Evolutionary conservation across 352 stramenopile species (phyloP), one percentile per base, ranked within the genome.

Genomic region (Hyaloperonospora arabidopsidis): DNA sequence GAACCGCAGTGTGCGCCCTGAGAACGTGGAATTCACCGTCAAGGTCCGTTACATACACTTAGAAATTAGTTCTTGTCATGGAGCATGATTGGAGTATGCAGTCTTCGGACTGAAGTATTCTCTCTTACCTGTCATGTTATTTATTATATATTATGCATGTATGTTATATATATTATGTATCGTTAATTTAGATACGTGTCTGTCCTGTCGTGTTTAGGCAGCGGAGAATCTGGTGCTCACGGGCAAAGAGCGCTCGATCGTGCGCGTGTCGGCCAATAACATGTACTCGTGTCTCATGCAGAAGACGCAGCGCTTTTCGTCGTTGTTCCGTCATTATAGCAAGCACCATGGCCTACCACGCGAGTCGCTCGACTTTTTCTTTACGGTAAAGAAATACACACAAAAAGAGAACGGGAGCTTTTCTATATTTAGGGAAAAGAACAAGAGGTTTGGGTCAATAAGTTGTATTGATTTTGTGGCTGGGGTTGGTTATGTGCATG

Each of bases 291-390:
- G 96, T 61, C 74, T 98, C 45, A 98, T 98, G 96, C 86, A 98
- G 48, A 98, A 98, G 71, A 97, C 94, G 17, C 96, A 98, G 76
- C 87, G 93, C 17, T 98, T 98, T 68, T 98, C 91, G 23, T 97
- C 86, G 50, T 84, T 98, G 17, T 98, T 98, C 61, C 93, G 95
- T 45, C 96, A 98, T 74, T 98, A 98, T 71, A 97, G 93, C 66
- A 98, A 98, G 70, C 97, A 98, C 74, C 95, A 98, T 71, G 96
- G 96, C 4, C 62, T 98, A 38, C 79, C 93, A 8, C 96, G 97
- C 61, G 95, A 98, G 52, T 91, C 96, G 55, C 76, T 98, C 32
- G 96, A 98, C 62, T 98, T 98, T 60, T 98, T 97, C 74, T 98
- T 98, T 66, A 96, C 87, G 56, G 87, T 93, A 35, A n/a, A 10